Base-by-base conservation (phyloP, 2,329 filamentous ascomycete species). In the Chaetomium olivaceum region DNA sequence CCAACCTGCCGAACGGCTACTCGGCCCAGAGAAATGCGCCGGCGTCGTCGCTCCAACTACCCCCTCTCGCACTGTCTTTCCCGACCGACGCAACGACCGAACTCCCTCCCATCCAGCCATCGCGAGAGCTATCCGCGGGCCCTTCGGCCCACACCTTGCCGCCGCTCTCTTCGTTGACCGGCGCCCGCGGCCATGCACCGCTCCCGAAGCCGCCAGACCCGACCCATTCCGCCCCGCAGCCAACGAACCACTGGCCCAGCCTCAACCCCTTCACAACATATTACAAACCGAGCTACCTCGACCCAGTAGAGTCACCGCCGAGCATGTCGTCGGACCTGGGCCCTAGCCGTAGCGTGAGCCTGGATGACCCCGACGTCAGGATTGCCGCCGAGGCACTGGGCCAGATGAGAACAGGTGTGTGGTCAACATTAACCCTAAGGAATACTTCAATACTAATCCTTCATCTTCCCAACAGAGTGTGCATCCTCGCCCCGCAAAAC, bases 301-400 rank as follows among this genome's bases (percentile, higher is more conserved):
- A 81, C 63, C 71, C 77, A 31, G 75, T 76, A 25, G 80, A 83
- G 46, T 80, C 82, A 33, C 80, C 83, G 4, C 76, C 78, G 67
- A 76, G 77, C 66, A 83, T 83, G 80, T 83, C 85, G 57, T 68
- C 81, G 50, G 83, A 86, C 62, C 71, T 76, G 19, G 81, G 78
- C 70, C 76, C 79, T 36, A 75, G 81, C 68, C 79, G 79, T 63
- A 86, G 82, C 66, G 82, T 87, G 57, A 87, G 80, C 66, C 76
- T 90, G 31, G 88, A 90, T 71, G 87, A 90, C 69, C 87, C 87
- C 2, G 87, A 89, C 71, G 88, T 90, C 43, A 83, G 87, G 51
- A 80, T 89, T 71, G 91, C 91, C 27, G 91, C 91, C 33, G 89
- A 93, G 76, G 91, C 91, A 8, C 80, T 93, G 16, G 90, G 90